Conservation (phyloP, 2,329 filamentous ascomycete genomes). For the Arachnomyces sp. region DNA sequence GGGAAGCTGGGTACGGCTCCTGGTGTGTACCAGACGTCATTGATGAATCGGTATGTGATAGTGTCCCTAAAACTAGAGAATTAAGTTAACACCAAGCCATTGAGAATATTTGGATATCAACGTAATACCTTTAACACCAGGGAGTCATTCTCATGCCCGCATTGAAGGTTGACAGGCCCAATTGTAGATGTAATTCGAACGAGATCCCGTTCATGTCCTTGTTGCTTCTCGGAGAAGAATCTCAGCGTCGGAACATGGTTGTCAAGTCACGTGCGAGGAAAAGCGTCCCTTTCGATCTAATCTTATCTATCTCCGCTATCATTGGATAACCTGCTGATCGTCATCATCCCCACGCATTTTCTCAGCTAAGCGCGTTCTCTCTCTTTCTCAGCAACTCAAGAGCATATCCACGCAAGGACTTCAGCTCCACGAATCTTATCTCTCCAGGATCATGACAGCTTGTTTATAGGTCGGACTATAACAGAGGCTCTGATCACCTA, state of each 20-base stretch:
- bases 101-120: no score
- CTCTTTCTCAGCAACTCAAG: background rate
- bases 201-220: constrained; percentile 6
- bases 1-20: no score
- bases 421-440: constrained; percentile 32
- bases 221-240: no score
- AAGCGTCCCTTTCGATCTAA: constrained; percentile 30
- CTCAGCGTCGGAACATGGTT: background rate
- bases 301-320: constrained; percentile 27
- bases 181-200: no score
- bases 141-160: no score
- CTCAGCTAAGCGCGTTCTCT: background rate
- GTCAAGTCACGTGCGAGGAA: constrained; percentile 11
- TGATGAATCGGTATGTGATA: constrained; percentile 4
- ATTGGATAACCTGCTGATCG: constrained; percentile 18
- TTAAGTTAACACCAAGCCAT: no score
- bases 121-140: no score
- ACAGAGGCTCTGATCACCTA: no score
- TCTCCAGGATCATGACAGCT: constrained; percentile 10
- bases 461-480: no score
- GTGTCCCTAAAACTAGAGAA: no score
- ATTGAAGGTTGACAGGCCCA: no score
- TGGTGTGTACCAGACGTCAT: constrained; percentile 7
- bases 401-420: background rate
- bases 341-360: background rate